phyloP scores from a whole-genome alignment of 208 protist species.

The Acanthamoeba lenticulata region DNA sequence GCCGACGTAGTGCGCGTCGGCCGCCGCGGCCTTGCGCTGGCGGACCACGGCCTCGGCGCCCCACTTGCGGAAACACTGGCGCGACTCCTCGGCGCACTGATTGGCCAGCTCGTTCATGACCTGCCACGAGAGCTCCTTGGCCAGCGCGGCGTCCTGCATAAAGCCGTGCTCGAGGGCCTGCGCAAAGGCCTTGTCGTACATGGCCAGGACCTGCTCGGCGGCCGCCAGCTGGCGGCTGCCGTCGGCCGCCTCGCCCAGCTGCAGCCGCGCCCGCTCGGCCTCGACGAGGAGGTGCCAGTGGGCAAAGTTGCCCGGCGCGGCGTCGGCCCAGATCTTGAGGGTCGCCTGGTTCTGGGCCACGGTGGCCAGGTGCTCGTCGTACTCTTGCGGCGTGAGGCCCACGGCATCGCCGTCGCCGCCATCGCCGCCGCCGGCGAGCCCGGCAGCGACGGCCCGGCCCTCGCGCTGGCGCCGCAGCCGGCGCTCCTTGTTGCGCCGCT shows the following conservation, averaged over 20 bases:
- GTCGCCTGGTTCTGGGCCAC: slow-evolving; percentile 6
- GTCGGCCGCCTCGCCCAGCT: not conserved
- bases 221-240: not conserved
- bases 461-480: not conserved
- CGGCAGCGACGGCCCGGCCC: too few relatives aligned
- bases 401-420: not conserved
- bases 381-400: not conserved
- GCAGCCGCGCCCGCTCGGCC: not conserved
- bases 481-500: not conserved
- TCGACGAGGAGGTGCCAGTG: slow-evolving; percentile 40
- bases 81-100: not conserved
- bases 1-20: not conserved
- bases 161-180: not conserved
- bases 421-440: not conserved
- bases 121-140: slow-evolving; percentile 59
- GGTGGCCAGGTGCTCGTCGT: not conserved
- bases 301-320: slow-evolving; percentile 10
- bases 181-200: not conserved
- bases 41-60: not conserved
- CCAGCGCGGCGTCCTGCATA: slow-evolving; percentile 41
- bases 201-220: not conserved
- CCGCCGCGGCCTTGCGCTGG: not conserved
- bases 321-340: not conserved
- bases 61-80: not conserved
- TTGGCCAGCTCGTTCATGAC: not conserved